Percentiles rank a stretch among this genome's conserved stretches.
Conservation (phyloP, 2,329 filamentous ascomycete species). For the Talaromyces sp. region DNA sequence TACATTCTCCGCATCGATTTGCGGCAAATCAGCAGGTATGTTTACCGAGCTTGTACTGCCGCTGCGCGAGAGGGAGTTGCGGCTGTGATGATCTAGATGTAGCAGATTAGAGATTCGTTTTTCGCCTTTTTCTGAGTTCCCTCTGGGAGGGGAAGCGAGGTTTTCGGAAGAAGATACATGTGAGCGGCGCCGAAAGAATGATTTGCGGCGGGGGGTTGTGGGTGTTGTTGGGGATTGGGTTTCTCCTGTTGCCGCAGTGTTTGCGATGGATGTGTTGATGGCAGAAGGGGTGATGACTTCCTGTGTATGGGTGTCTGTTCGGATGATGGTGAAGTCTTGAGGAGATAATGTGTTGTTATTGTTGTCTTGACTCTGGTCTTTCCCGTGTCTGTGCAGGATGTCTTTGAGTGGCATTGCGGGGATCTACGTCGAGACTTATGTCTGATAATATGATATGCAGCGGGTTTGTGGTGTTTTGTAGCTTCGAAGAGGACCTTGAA, state of each 20-base stretch:
- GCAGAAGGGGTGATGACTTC: constrained; percentile 72
- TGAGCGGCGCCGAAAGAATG: constrained; percentile 33
- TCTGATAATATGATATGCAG: neutral
- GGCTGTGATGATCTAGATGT: constrained; percentile 28
- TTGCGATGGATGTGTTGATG: constrained; percentile 29
- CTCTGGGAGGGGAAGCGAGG: neutral
- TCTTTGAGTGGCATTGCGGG: constrained; percentile 57
- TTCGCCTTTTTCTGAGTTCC: constrained; percentile 24
- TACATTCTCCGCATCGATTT: constrained; percentile 54
- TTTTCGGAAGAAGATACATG: constrained; percentile 20
- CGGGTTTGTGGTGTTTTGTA: neutral
- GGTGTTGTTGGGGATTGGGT: constrained; percentile 9
- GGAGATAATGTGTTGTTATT: constrained; percentile 24
- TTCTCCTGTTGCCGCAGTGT: neutral
- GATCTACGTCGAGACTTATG: neutral
- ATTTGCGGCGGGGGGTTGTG: constrained; percentile 31
- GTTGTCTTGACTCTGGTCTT: constrained; percentile 23
- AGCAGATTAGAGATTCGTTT: constrained; percentile 33
- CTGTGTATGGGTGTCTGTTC: constrained; percentile 75
- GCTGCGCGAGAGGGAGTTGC: constrained; percentile 1
- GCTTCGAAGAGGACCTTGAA: neutral
- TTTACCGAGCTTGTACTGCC: constrained; percentile 53
- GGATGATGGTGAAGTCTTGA: constrained; percentile 68
- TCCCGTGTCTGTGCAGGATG: constrained; percentile 62
- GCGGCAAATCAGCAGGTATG: constrained; percentile 75